Evolutionary conservation across 106 monocot species (phyloP).

Genomic region (Allium fistulosum): DNA sequence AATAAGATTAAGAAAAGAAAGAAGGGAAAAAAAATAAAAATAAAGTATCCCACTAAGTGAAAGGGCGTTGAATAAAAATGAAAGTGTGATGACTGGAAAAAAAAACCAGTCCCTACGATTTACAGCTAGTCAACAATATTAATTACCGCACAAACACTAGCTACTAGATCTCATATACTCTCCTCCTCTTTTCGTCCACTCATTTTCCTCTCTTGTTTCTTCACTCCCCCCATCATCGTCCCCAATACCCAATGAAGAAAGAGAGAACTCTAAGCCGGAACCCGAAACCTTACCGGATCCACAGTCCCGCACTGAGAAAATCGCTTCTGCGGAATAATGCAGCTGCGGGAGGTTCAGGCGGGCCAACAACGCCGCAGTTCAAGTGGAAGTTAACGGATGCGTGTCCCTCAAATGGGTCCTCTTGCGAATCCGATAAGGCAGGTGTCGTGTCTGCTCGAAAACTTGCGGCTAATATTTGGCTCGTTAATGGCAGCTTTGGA

Average conservation of each 20-base stretch:
- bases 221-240: neutral
- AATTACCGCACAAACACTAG: too few relatives aligned
- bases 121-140: too few relatives aligned
- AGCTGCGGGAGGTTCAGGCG: conserved; percentile 20
- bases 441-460: conserved; percentile 46
- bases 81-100: too few relatives aligned
- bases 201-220: neutral
- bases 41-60: too few relatives aligned
- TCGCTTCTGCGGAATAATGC: neutral
- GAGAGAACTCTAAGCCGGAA: neutral
- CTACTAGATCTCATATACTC: neutral
- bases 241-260: neutral
- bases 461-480: conserved; percentile 72
- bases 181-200: neutral
- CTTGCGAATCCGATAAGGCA: conserved; percentile 3
- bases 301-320: conserved; percentile 4
- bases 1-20: too few relatives aligned
- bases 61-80: too few relatives aligned
- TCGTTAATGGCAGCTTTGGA: conserved; percentile 23
- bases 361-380: conserved; percentile 56
- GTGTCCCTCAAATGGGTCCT: neutral
- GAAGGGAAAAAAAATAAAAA: too few relatives aligned
- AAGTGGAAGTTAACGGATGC: conserved; percentile 55
- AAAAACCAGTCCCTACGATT: too few relatives aligned
- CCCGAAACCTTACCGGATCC: conserved; percentile 9